Conservation (phyloP, 2,329 filamentous ascomycete species). For the Claviceps pusilla region DNA sequence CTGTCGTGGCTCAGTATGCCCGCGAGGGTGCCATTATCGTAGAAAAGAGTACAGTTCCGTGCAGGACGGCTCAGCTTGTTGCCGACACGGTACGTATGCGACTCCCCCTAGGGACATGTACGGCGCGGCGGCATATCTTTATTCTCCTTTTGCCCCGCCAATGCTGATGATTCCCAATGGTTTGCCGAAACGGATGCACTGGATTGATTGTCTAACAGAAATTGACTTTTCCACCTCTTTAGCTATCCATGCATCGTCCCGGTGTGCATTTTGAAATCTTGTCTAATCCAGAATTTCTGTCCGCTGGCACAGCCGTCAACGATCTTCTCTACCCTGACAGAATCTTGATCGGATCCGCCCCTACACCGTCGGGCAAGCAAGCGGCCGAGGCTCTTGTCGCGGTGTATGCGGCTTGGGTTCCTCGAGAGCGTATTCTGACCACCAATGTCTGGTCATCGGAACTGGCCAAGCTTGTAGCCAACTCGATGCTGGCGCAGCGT, state of each 20-base stretch:
- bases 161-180: no score
- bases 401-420: slow-evolving; percentile 60
- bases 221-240: not conserved
- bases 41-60: slow-evolving; percentile 70
- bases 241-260: slow-evolving; percentile 45
- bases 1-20: slow-evolving; percentile 51
- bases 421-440: slow-evolving; percentile 49
- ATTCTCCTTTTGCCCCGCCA: no score
- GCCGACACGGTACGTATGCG: slow-evolving; percentile 44
- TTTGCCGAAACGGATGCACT: no score
- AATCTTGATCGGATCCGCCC: slow-evolving; percentile 57
- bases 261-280: slow-evolving; percentile 57
- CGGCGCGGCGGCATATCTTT: not conserved
- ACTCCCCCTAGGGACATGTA: not conserved
- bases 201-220: not conserved
- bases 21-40: slow-evolving; percentile 57
- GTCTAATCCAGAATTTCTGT: slow-evolving; percentile 69
- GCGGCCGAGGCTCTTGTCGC: slow-evolving; percentile 49
- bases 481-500: slow-evolving; percentile 66
- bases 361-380: slow-evolving; percentile 40
- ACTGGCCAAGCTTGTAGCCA: slow-evolving; percentile 63
- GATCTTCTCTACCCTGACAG: slow-evolving; percentile 59
- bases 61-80: slow-evolving; percentile 55
- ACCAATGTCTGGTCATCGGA: slow-evolving; percentile 68
- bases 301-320: slow-evolving; percentile 59